A percentile compares a stretch with the other conserved stretches of the same genome.
Evolutionary conservation across 2,329 filamentous ascomycete species (phyloP).

Genomic region (Diaporthe sp.): DNA sequence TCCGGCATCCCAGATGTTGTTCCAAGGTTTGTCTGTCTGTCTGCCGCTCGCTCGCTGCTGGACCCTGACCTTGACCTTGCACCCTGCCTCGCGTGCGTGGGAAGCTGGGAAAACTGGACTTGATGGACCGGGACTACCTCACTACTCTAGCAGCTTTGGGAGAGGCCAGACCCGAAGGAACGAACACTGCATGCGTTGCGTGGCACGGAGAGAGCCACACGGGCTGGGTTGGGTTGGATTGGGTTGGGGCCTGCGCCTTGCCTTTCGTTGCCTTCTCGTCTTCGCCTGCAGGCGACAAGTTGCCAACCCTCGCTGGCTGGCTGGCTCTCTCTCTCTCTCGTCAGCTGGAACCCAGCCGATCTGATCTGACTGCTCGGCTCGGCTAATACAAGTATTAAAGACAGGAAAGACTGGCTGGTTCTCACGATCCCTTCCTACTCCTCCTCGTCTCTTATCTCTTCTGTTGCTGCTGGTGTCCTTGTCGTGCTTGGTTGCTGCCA

Average conservation of each 20-base stretch:
- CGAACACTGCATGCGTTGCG: slow-evolving; percentile 26
- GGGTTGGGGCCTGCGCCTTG: not conserved
- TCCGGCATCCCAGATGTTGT: not conserved
- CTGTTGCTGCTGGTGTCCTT: not conserved
- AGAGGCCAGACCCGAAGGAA: slow-evolving; percentile 21
- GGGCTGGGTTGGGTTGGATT: not conserved
- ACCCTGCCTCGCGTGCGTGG: not conserved
- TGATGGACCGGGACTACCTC: not conserved
- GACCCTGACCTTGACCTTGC: slow-evolving; percentile 22
- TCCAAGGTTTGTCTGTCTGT: slow-evolving; percentile 14
- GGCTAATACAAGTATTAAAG: slow-evolving; percentile 11
- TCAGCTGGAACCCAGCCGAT: slow-evolving; percentile 24
- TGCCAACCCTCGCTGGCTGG: not conserved
- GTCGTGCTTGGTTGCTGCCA: not conserved
- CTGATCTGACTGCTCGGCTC: not conserved
- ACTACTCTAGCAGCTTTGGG: not conserved
- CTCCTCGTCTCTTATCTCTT: not conserved
- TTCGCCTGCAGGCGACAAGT: slow-evolving; percentile 17
- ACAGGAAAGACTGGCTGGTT: not conserved
- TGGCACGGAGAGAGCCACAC: slow-evolving; percentile 22
- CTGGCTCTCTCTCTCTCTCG: not conserved
- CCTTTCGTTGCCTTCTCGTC: not conserved
- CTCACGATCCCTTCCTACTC: slow-evolving; percentile 21
- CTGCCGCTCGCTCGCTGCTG: not conserved
- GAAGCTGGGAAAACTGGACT: slow-evolving; percentile 10